Evolutionary conservation across 257 asterid species (phyloP).

Genomic region (Scutellaria galericulata): DNA sequence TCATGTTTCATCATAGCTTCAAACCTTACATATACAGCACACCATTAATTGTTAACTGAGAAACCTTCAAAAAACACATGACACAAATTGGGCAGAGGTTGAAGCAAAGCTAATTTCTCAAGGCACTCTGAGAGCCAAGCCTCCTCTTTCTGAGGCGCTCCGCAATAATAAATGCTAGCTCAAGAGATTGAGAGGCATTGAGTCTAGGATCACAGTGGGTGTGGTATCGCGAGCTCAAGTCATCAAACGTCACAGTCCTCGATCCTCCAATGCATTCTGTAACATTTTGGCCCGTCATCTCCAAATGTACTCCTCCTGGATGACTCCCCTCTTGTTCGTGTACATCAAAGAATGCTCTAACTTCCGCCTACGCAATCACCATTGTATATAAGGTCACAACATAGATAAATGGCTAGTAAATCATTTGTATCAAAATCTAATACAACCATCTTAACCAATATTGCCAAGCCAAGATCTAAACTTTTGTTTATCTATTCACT

Average conservation of each 20-base stretch:
- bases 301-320: slow-evolving; percentile 83
- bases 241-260: slow-evolving; percentile 73
- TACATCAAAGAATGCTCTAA: slow-evolving; percentile 85
- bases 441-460: no score
- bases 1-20: slow-evolving; percentile 37
- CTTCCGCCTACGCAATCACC: slow-evolving; percentile 60
- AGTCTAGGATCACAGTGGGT: slow-evolving; percentile 87
- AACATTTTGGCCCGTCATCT: slow-evolving; percentile 91
- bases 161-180: slow-evolving; percentile 74
- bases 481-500: no score
- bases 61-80: slow-evolving; percentile 14
- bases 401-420: no score
- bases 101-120: slow-evolving; percentile 18
- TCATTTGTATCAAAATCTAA: no score
- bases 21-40: slow-evolving; percentile 36
- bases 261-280: slow-evolving; percentile 93
- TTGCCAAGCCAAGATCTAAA: no score
- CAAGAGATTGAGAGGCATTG: slow-evolving; percentile 80
- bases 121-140: slow-evolving; percentile 44
- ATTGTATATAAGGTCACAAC: background rate
- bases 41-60: slow-evolving; percentile 4
- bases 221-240: slow-evolving; percentile 81
- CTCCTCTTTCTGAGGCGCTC: slow-evolving; percentile 82
- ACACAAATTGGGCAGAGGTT: background rate
- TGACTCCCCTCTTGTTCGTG: slow-evolving; percentile 92